Percentiles rank a stretch among this genome's conserved stretches.
Evolutionary conservation across 164 flowering plant species (phyloP).

Genomic region (Taxillus chinensis): DNA sequence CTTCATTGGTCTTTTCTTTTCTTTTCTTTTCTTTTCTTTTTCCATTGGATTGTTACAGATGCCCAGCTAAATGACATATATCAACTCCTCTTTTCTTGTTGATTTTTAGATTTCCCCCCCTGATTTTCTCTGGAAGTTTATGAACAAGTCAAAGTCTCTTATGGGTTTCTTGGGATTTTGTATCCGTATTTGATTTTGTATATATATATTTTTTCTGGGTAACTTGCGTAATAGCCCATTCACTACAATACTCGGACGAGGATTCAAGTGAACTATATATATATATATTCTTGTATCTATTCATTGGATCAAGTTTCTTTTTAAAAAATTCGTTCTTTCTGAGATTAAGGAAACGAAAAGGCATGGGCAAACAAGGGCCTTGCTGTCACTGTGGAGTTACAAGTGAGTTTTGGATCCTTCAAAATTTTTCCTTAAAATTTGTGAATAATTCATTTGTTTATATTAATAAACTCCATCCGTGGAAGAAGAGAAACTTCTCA

Average conservation of each 20-base stretch:
- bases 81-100: conserved; percentile 18
- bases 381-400: conserved; percentile 98
- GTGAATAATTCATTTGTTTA: conserved; percentile 1
- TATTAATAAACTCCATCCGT: conserved; percentile 3
- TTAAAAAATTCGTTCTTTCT: conserved; percentile 3
- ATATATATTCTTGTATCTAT: conserved; percentile 5
- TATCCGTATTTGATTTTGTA: background rate
- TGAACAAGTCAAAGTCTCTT: conserved; percentile 14
- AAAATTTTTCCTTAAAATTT: conserved; percentile 6
- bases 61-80: conserved; percentile 31
- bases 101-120: conserved; percentile 14
- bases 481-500: conserved; percentile 6
- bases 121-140: conserved; percentile 19
- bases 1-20: conserved; percentile 38
- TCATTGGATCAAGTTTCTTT: conserved; percentile 8
- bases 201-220: conserved; percentile 25
- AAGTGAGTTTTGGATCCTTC: conserved; percentile 66
- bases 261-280: conserved; percentile 14
- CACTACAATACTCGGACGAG: conserved; percentile 12
- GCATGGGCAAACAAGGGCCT: conserved; percentile 95
- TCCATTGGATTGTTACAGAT: conserved; percentile 41
- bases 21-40: conserved; percentile 16
- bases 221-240: conserved; percentile 16
- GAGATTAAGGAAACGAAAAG: conserved; percentile 17
- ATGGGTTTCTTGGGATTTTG: conserved; percentile 28